phyloP scores from a whole-genome alignment of 306 rosid genomes.

The Quercus glauca region DNA sequence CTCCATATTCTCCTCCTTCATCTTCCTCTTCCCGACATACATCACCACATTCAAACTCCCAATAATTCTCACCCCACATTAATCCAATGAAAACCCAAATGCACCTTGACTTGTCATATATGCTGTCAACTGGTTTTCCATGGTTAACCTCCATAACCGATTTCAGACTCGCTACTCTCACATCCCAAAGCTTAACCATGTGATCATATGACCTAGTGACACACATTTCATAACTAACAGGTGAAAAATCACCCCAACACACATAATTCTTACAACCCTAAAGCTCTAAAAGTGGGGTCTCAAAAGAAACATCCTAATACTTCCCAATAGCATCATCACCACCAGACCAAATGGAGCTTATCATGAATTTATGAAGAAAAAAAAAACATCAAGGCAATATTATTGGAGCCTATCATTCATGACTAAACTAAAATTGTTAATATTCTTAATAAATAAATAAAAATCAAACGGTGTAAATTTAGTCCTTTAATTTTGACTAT shows the following conservation, averaged over 20 bases:
- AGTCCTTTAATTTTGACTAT: no score
- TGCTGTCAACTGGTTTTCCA: slow-evolving; percentile 84
- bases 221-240: slow-evolving; percentile 48
- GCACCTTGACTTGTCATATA: slow-evolving; percentile 40
- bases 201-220: slow-evolving; percentile 87
- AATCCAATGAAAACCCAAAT: slow-evolving; percentile 60
- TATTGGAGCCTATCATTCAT: no score
- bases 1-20: slow-evolving; percentile 32
- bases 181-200: slow-evolving; percentile 83
- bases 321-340: slow-evolving; percentile 82
- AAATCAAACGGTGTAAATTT: no score
- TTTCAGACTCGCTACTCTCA: slow-evolving; percentile 49
- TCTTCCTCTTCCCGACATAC: slow-evolving; percentile 70
- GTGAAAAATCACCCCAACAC: slow-evolving; percentile 82
- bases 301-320: slow-evolving; percentile 77
- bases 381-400: no score
- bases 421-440: no score
- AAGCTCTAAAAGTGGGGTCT: slow-evolving; percentile 32
- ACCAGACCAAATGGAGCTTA: slow-evolving; percentile 77
- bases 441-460: no score
- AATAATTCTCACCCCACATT: slow-evolving; percentile 44
- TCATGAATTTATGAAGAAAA: slow-evolving; percentile 20
- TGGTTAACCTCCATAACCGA: slow-evolving; percentile 55
- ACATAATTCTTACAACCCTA: slow-evolving; percentile 75
- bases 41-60: slow-evolving; percentile 81